Evolutionary conservation across 2,329 filamentous ascomycete genomes (phyloP), one percentile per base, ranked within the genome.

Genomic region (Orbilia blumenaviensis): DNA sequence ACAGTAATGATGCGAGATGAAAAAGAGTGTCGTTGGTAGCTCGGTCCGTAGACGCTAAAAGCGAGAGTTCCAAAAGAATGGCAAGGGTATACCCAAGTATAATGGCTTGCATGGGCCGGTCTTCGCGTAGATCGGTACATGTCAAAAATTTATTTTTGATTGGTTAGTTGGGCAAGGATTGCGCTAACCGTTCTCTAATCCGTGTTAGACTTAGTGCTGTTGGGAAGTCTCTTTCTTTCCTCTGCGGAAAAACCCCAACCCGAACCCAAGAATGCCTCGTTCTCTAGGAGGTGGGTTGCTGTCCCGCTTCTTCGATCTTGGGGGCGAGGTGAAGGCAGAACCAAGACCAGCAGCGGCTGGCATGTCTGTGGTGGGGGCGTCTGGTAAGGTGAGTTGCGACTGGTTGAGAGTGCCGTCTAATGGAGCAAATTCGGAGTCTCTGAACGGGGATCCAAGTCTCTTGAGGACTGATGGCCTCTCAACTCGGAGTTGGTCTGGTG

Each of bases 151-250:
- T 63, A 23, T 14, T 50, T 61, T 54, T 66, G 34, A 74, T 75
- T 75, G 71, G 71, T 60, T 58, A 68, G 46, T 46, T 21, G 71
- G 50, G 38, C 48, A 12, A 34, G 29, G 44, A 32, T 18, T 34
- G 69, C 56, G 63, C 63, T 68, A 68, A 68, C 71, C 23, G 18
- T 68, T 56, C 2, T 58, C 23, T 44, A 61, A 41, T 68, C 62
- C 46, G 14, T 29, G 41, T 63, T 56, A 25, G 44, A 58, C 64
- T 63, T 75, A 75, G 63, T 75, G 63, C 48, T 75, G 63, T 63
- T 75, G 71, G 50, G 69, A 68, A 34, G 71, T 50, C 29, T 77
- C 73, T 52, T 77, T 77, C 32, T 77, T 77, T 46, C 73, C 73
- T 63, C 73, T 62, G 56, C 73, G 58, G 60, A 77, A 77, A 32